Conservation (phyloP, 139 green algal genomes). For the Closterium sp. region DNA sequence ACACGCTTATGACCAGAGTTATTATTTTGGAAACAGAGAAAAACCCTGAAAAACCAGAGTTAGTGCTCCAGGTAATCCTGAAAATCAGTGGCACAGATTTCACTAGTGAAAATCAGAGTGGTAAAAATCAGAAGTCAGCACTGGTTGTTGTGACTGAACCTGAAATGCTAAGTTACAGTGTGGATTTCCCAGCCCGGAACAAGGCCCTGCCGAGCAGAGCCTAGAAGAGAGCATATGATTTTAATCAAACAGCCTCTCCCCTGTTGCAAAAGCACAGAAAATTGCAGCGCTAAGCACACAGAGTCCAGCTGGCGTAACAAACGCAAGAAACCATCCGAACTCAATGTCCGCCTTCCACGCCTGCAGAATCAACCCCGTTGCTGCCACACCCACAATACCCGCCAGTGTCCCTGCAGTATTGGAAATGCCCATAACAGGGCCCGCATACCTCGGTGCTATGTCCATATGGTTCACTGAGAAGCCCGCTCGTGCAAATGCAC, state of each 20-base stretch:
- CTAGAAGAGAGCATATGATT: too few relatives aligned
- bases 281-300: constrained; percentile 64
- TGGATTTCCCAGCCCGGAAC: too few relatives aligned
- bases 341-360: not conserved
- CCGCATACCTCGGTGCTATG: constrained; percentile 91
- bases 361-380: constrained; percentile 82
- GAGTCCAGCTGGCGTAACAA: constrained; percentile 60
- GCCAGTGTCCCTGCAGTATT: constrained; percentile 82
- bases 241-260: constrained; percentile 56
- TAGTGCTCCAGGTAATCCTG: too few relatives aligned
- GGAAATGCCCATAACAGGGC: constrained; percentile 88
- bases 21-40: too few relatives aligned
- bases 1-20: too few relatives aligned
- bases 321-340: constrained; percentile 42
- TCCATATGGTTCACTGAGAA: constrained; percentile 86
- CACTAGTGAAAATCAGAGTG: too few relatives aligned
- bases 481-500: constrained; percentile 76
- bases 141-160: too few relatives aligned
- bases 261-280: constrained; percentile 73
- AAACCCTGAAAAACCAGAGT: too few relatives aligned
- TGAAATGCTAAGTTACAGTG: too few relatives aligned
- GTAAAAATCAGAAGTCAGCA: too few relatives aligned
- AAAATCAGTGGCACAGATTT: too few relatives aligned
- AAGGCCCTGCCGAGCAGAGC: too few relatives aligned
- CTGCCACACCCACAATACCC: constrained; percentile 82